Evolutionary conservation across 73 alveolate genomes (phyloP), one percentile per base, ranked within the genome.

Genomic region (Uronychia setigera): DNA sequence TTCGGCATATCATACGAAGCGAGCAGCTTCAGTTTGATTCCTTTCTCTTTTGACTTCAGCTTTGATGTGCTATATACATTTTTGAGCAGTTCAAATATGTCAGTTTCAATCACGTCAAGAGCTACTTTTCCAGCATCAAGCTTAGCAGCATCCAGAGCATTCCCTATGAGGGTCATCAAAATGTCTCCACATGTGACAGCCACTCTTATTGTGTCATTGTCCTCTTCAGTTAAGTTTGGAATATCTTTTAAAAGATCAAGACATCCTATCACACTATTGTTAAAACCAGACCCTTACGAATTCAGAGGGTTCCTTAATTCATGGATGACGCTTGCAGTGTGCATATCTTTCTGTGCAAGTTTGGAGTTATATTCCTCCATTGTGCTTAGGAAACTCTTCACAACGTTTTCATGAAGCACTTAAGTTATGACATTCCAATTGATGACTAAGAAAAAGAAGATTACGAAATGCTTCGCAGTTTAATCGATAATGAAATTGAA

Each of bases 91-190:
- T 85, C 87, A 13, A 77, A 81, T 1, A 85, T 78, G 77, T 78
- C 81, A n/a, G 35, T 77, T 29, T 29, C 57, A 76, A 34, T 77
- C 0, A 58, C 13, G 75, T 85, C 91, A 1, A 85, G 59, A 34
- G 76, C 91, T 0, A 85, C 74, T 35, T 78, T 85, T 29, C 77
- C 77, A 11, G 91, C 91, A 26, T 85, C 91, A 1, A 85, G 32
- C 32, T 85, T 85, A 29, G 91, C 91, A 9, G 85, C 85, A 77
- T 85, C 91, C 31, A 85, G 33, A 9, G 91, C 91, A 58, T 85
- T 85, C 31, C 77, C 77, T 0, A 85, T 85, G 29, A 85, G 81
- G 26, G 91, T 85, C 5, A 85, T 85, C 25, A 85, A 59, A 30
- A 85, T 85, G 32, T 85, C 91, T 57, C 91, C 91, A 32, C 91